Conservation (phyloP, 1,139 yeast species). For the Pichia sp. region DNA sequence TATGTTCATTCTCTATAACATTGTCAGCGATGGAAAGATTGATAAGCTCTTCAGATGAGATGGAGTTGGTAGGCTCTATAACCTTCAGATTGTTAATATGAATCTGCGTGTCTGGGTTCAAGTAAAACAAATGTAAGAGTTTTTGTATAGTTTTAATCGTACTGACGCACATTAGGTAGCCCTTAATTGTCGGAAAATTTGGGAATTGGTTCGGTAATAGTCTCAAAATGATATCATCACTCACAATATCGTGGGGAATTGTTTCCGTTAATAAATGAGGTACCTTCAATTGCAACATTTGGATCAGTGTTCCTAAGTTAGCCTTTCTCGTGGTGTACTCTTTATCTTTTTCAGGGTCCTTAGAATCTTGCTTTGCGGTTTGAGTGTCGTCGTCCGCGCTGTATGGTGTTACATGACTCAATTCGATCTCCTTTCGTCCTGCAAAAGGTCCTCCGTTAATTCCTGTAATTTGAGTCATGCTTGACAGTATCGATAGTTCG, state of each 20-base stretch:
- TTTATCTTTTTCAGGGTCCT: conserved; percentile 1
- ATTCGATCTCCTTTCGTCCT: no score
- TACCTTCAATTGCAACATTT: conserved; percentile 42
- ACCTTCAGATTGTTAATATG: conserved; percentile 42
- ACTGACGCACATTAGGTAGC: conserved; percentile 29
- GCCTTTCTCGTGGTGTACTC: conserved; percentile 32
- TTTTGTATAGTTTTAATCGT: conserved; percentile 48
- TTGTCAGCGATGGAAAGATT: conserved; percentile 24
- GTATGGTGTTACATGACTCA: no score
- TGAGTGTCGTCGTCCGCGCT: no score
- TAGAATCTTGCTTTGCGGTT: no score
- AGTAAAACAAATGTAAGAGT: conserved; percentile 44
- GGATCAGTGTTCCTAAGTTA: conserved; percentile 56
- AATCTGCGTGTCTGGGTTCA: conserved; percentile 41
- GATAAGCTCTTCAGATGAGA: conserved; percentile 19
- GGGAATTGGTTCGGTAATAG: conserved; percentile 59
- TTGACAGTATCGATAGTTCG: no score
- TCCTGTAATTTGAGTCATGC: no score
- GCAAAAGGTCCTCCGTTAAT: no score
- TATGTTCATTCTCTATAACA: conserved; percentile 12
- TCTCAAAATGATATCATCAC: conserved; percentile 48
- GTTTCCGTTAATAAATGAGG: conserved; percentile 50
- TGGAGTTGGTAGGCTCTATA: conserved; percentile 22
- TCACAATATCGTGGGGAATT: conserved; percentile 43
- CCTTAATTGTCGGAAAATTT: conserved; percentile 54